Conservation (phyloP, 2,329 filamentous ascomycete genomes). For the Phyllachora maydis region DNA sequence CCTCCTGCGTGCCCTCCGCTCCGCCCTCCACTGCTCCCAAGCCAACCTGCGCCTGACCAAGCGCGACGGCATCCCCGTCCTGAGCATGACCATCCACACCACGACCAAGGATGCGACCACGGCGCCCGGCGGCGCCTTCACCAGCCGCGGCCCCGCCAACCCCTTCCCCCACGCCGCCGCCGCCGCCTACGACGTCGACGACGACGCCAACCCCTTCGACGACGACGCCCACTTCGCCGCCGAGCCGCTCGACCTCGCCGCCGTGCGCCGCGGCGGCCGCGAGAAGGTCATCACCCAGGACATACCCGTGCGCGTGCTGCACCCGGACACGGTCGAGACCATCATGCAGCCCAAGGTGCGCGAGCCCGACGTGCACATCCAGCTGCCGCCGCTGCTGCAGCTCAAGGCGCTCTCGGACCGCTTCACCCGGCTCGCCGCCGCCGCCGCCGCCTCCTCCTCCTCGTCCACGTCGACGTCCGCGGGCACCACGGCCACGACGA, state of each 20-base stretch:
- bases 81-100: slow-evolving; percentile 78
- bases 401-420: slow-evolving; percentile 88
- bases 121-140: slow-evolving; percentile 12
- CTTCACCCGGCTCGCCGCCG: slow-evolving; percentile 62
- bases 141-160: slow-evolving; percentile 2
- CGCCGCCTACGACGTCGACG: slow-evolving; percentile 4
- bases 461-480: slow-evolving; percentile 8
- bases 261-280: slow-evolving; percentile 42
- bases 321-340: slow-evolving; percentile 67
- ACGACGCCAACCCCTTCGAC: slow-evolving; percentile 17
- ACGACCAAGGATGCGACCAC: slow-evolving; percentile 29
- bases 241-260: slow-evolving; percentile 28
- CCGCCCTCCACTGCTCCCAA: slow-evolving; percentile 60
- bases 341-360: slow-evolving; percentile 81
- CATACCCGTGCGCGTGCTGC: slow-evolving; percentile 81
- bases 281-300: slow-evolving; percentile 92
- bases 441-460: slow-evolving; percentile 10
- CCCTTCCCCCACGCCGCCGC: slow-evolving; percentile 10
- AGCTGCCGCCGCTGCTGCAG: slow-evolving; percentile 68
- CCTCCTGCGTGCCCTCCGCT: slow-evolving; percentile 79
- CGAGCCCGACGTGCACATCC: slow-evolving; percentile 86
- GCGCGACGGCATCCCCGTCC: slow-evolving; percentile 67
- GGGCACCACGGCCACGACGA: slow-evolving; percentile 6
- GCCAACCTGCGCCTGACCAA: slow-evolving; percentile 83
- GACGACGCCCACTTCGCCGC: slow-evolving; percentile 24